Conservation (phyloP, 441 rosid species). For the Adansonia grandidieri region DNA sequence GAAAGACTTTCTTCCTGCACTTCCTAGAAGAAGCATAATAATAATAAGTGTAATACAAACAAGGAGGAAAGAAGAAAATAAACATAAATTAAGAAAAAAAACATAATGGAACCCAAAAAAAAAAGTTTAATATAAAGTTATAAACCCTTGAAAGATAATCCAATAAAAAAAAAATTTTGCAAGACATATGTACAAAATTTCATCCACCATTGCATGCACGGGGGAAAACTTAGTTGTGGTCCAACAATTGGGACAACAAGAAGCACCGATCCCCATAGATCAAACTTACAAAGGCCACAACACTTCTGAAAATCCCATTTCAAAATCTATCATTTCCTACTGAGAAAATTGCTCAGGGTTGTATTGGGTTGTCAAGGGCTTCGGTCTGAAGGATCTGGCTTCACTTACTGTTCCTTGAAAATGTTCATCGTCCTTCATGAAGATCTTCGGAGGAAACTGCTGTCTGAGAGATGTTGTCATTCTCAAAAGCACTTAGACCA, state of each 20-base stretch:
- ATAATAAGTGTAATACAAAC: no score
- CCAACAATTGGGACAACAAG: constrained; percentile 29
- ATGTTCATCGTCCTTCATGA: constrained; percentile 79
- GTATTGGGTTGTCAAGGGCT: constrained; percentile 23
- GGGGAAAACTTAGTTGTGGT: constrained; percentile 35
- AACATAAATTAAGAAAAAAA: background rate
- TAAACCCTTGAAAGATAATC: constrained; percentile 27
- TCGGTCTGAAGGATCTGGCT: constrained; percentile 20
- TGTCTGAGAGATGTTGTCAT: constrained; percentile 76
- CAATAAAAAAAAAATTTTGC: constrained; percentile 27
- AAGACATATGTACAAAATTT: constrained; percentile 49
- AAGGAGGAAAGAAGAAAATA: background rate
- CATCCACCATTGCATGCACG: constrained; percentile 29
- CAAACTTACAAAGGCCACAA: constrained; percentile 32
- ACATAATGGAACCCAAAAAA: background rate
- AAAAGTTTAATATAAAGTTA: constrained; percentile 17
- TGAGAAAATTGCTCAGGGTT: constrained; percentile 23
- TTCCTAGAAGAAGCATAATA: background rate
- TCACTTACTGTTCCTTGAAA: constrained; percentile 22
- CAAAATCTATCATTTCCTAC: constrained; percentile 6
- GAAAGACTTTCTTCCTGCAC: background rate
- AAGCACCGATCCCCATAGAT: constrained; percentile 33
- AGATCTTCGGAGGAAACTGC: constrained; percentile 92
- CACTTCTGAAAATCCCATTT: constrained; percentile 31
- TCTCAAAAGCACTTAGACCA: constrained; percentile 75